Evolutionary conservation across 257 asterid species (phyloP).

Genomic region (Petunia axillaris): DNA sequence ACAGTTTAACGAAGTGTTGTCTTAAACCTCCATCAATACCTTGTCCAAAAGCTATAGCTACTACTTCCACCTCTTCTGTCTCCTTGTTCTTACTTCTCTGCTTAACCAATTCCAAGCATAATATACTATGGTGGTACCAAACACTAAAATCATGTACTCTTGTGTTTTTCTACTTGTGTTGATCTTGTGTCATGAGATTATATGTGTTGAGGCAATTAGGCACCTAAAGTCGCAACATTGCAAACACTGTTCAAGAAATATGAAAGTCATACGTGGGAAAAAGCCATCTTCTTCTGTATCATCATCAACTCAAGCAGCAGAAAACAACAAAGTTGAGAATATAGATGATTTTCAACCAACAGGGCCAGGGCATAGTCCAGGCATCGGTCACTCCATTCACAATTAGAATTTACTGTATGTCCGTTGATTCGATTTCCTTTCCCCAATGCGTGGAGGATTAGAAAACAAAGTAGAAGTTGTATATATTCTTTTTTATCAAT

Average conservation of each 20-base stretch:
- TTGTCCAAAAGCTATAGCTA: neutral
- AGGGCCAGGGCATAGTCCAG: slow-evolving; percentile 47
- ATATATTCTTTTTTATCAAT: no score
- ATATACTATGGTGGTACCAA: slow-evolving; percentile 10
- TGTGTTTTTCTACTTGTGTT: slow-evolving; percentile 18
- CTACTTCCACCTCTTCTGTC: neutral
- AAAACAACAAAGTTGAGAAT: slow-evolving; percentile 27
- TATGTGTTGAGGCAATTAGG: slow-evolving; percentile 28
- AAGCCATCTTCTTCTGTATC: neutral
- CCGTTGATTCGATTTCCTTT: neutral
- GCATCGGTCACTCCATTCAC: slow-evolving; percentile 44
- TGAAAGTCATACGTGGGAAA: neutral
- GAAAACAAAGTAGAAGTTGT: neutral
- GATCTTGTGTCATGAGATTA: slow-evolving; percentile 30
- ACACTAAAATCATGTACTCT: neutral
- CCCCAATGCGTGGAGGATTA: neutral
- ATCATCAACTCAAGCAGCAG: neutral
- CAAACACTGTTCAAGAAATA: slow-evolving; percentile 14
- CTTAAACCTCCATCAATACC: slow-evolving; percentile 4
- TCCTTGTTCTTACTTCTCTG: neutral
- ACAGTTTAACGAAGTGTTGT: neutral
- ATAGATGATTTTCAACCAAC: slow-evolving; percentile 39
- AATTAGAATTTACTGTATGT: neutral
- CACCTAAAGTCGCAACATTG: slow-evolving; percentile 27
- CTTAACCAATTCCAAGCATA: neutral